Conservation (phyloP, 2,329 filamentous ascomycete species). For the Trichoderma hamatum region DNA sequence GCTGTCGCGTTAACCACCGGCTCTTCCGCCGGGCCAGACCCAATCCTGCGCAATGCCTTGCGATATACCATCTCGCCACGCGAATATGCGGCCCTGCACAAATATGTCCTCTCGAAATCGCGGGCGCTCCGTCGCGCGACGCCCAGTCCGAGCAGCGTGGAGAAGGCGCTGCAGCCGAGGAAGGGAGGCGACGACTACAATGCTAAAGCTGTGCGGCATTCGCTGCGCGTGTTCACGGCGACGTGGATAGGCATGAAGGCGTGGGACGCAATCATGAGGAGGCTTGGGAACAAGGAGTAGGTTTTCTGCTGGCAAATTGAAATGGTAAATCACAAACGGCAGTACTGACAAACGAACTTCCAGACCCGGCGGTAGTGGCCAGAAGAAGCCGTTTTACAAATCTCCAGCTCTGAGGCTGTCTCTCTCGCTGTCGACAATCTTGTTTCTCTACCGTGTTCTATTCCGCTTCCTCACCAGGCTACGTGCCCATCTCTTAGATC, state of each 20-base stretch:
- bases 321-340: neutral
- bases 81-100: constrained; percentile 84
- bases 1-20: constrained; percentile 1
- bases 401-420: constrained; percentile 77
- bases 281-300: constrained; percentile 53
- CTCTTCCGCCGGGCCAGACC: constrained; percentile 50
- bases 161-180: constrained; percentile 42
- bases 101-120: constrained; percentile 77
- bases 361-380: constrained; percentile 27
- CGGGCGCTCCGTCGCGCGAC: constrained; percentile 57
- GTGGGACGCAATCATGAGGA: constrained; percentile 56
- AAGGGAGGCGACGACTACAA: constrained; percentile 65
- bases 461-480: constrained; percentile 87
- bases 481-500: constrained; percentile 74
- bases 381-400: constrained; percentile 60
- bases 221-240: constrained; percentile 69
- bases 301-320: constrained; percentile 32
- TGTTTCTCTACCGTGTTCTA: constrained; percentile 85
- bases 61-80: constrained; percentile 83
- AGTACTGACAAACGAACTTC: constrained; percentile 6
- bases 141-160: constrained; percentile 59
- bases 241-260: constrained; percentile 66
- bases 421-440: constrained; percentile 78
- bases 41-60: constrained; percentile 80
- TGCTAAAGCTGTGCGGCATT: constrained; percentile 69